These are phyloP conservation scores for Triglochin maritima DNA, from an alignment of 106 monocot genomes.

Conservation along the genomic window DNA sequence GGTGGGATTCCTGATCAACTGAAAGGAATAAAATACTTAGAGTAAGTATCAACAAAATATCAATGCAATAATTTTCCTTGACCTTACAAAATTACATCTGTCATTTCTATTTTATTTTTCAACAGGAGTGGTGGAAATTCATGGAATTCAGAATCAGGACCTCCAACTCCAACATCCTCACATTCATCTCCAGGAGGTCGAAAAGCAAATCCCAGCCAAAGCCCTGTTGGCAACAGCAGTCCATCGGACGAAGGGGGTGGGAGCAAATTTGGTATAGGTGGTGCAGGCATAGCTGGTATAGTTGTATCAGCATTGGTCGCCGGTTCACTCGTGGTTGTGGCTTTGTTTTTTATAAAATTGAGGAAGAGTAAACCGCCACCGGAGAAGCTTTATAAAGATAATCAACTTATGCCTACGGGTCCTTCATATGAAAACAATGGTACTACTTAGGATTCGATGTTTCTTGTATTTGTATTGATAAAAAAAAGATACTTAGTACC, in stretches of 20 bases:
- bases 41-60: constrained; percentile 24
- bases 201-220: constrained; percentile 34
- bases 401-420: constrained; percentile 23
- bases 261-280: constrained; percentile 45
- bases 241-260: constrained; percentile 19
- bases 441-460: constrained; percentile 6
- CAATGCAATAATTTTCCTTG: background rate
- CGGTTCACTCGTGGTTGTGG: constrained; percentile 40
- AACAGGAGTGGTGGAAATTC: constrained; percentile 58
- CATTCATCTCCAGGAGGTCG: constrained; percentile 35
- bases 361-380: constrained; percentile 17
- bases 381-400: constrained; percentile 29
- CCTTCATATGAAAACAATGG: constrained; percentile 40
- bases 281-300: constrained; percentile 55
- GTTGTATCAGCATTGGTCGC: constrained; percentile 49
- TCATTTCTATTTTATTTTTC: constrained; percentile 2
- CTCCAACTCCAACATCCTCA: constrained; percentile 61
- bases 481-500: no score
- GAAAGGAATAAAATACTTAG: constrained; percentile 52
- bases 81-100: background rate
- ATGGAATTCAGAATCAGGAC: constrained; percentile 51
- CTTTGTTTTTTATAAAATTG: constrained; percentile 55
- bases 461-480: no score
- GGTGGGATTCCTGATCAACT: constrained; percentile 79
- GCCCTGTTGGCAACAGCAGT: constrained; percentile 12